Evolutionary conservation across 345 rosid species (phyloP), one percentile per base, ranked within the genome.

Genomic region (Pugionium cornutum): DNA sequence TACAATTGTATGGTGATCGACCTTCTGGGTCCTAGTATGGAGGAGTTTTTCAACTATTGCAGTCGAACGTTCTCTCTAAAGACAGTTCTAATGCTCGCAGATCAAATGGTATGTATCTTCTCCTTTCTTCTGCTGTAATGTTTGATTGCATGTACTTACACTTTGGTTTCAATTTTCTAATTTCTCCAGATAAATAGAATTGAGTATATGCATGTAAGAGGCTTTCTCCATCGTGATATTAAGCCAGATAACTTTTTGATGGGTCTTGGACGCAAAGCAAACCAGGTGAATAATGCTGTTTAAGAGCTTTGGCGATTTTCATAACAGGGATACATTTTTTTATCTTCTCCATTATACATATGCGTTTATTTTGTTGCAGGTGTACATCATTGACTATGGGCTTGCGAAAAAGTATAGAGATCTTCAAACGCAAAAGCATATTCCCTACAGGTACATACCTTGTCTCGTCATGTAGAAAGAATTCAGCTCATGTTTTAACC

Each of bases 231-330:
- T 54, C 97, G 98, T 73, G 98, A 92, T 79, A 86, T 92, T 44
- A 92, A 92, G 79, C 98, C 98, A 55, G 98, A 89, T 73, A 92
- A 89, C 82, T 92, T 92, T 53, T 81, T 92, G 61, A 92, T 92
- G 98, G 98, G 98, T 68, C 80, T 92, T 72, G 94, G 95, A 39
- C 90, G 96, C 75, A 90, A 88, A 83, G 97, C 97, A 50, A 92
- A 92, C 81, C 98, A 92, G 90, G 98, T 86, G 62, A 39, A 60
- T 65, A 28, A 36, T 25, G 36, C 33, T 52, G 26, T 52, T 47
- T 62, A 8, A 37, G 41, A 62, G 57, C 62, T 42, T 56, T 1
- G 0, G 6, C 26, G 32, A 33, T 18, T 34, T 41, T 33, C n/a
- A 52, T 58, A 3, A 28, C 6, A 31, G 40, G 27, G 28, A 32